Evolutionary conservation across 768 basidiomycete species (phyloP).

Genomic region (Suillus occidentalis): DNA sequence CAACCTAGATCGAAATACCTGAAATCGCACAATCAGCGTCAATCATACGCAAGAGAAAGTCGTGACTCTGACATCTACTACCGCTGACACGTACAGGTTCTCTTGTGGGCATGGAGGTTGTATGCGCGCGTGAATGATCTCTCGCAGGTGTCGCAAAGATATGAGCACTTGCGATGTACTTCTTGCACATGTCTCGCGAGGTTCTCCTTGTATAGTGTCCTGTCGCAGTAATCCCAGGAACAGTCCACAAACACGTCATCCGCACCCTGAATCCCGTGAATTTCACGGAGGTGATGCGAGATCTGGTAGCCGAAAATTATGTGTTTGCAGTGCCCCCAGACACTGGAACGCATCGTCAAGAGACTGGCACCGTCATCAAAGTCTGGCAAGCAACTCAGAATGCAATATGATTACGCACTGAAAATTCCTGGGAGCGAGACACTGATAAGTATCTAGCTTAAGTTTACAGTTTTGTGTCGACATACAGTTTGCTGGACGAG

Average conservation of each 20-base stretch:
- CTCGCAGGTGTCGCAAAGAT: neutral
- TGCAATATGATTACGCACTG: neutral
- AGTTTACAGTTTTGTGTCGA: neutral
- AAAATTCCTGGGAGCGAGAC: neutral
- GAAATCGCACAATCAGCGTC: neutral
- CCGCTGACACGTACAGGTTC: neutral
- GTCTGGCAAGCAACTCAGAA: neutral
- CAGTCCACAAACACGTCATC: fast-evolving
- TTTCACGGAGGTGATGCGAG: neutral
- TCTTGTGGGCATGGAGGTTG: neutral
- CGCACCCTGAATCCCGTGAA: neutral
- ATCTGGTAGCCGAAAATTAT: neutral
- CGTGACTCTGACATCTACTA: neutral
- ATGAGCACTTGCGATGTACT: no score
- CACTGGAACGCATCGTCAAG: no score
- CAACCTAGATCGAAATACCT: neutral
- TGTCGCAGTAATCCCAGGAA: fast-evolving
- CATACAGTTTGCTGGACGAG: neutral
- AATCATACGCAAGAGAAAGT: neutral
- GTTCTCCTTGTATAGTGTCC: no score
- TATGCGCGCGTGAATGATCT: neutral
- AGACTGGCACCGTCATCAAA: neutral
- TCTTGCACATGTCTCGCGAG: no score
- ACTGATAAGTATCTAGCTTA: neutral
- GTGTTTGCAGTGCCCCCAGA: neutral